These are phyloP conservation scores for Fusarium papillatum DNA, from an alignment of 2,329 filamentous ascomycete species.

Conservation along the genomic window DNA sequence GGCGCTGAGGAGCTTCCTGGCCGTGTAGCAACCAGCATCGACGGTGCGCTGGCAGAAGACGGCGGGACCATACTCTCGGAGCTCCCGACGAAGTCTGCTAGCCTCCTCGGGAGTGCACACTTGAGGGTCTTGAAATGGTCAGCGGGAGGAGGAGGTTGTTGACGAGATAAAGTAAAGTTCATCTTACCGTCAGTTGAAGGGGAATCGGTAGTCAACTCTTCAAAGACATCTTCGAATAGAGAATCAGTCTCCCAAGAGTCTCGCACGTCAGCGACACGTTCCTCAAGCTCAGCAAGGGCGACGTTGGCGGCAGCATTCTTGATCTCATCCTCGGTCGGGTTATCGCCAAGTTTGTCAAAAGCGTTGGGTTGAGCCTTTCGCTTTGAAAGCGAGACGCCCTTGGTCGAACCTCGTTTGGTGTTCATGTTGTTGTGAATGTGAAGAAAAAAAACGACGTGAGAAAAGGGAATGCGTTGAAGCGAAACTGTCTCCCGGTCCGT, in stretches of 20 bases:
- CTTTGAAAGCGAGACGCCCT: slow-evolving; percentile 49
- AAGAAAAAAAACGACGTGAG: neutral
- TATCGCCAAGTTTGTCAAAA: slow-evolving; percentile 50
- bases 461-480: neutral
- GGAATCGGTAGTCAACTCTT: slow-evolving; percentile 68
- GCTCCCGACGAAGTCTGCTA: slow-evolving; percentile 74
- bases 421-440: slow-evolving; percentile 42
- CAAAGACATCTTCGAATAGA: slow-evolving; percentile 73
- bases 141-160: slow-evolving; percentile 14
- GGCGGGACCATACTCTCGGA: slow-evolving; percentile 83
- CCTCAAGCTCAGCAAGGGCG: slow-evolving; percentile 61
- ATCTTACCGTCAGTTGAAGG: slow-evolving; percentile 59
- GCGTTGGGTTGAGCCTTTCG: slow-evolving; percentile 52
- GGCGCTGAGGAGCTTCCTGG: slow-evolving; percentile 87
- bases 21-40: slow-evolving; percentile 76
- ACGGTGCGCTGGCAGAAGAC: slow-evolving; percentile 83
- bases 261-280: slow-evolving; percentile 63
- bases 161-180: slow-evolving; percentile 23
- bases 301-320: slow-evolving; percentile 52
- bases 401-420: slow-evolving; percentile 46
- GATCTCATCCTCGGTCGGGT: slow-evolving; percentile 52
- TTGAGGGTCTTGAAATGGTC: slow-evolving; percentile 54
- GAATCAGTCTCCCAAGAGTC: slow-evolving; percentile 76
- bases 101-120: slow-evolving; percentile 79
- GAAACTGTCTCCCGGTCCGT: neutral